phyloP scores from a whole-genome alignment of 176 grass and related monocot genomes.

The Zea luxurians region DNA sequence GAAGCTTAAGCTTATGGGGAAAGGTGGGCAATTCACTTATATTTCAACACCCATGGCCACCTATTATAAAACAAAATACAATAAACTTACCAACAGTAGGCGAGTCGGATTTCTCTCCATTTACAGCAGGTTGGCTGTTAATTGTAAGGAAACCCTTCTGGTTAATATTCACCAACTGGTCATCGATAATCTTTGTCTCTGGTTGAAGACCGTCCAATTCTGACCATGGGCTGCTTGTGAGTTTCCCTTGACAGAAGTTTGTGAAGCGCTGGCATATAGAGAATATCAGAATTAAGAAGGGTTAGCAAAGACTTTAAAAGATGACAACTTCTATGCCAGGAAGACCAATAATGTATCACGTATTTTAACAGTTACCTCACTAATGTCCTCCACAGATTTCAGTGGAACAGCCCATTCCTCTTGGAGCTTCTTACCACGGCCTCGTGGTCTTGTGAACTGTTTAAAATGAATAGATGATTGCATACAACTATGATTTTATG shows the following conservation, averaged over 20 bases:
- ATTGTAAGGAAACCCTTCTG: constrained; percentile 88
- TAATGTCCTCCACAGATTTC: constrained; percentile 72
- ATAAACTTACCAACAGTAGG: constrained; percentile 59
- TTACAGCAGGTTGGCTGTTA: constrained; percentile 83
- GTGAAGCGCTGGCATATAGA: constrained; percentile 50
- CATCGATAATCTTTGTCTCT: constrained; percentile 82
- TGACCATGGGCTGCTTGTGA: constrained; percentile 81
- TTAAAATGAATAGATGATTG: constrained; percentile 1
- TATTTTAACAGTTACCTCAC: constrained; percentile 51
- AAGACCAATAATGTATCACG: not conserved
- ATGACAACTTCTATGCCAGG: not conserved
- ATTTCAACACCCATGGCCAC: not conserved
- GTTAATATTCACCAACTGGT: constrained; percentile 71
- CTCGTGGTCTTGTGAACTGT: constrained; percentile 76
- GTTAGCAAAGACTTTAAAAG: not conserved
- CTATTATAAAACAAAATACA: not conserved
- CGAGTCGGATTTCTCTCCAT: constrained; percentile 79
- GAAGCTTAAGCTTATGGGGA: not conserved
- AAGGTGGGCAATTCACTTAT: not conserved
- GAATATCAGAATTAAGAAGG: not conserved
- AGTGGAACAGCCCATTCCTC: constrained; percentile 86
- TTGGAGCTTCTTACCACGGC: constrained; percentile 68
- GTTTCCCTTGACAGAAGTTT: constrained; percentile 65
- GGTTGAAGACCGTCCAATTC: constrained; percentile 80
- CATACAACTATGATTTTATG: constrained; percentile 15